Evolutionary conservation across 768 basidiomycete genomes (phyloP), one percentile per base, ranked within the genome.

Genomic region (Tricholoma flavovirens): DNA sequence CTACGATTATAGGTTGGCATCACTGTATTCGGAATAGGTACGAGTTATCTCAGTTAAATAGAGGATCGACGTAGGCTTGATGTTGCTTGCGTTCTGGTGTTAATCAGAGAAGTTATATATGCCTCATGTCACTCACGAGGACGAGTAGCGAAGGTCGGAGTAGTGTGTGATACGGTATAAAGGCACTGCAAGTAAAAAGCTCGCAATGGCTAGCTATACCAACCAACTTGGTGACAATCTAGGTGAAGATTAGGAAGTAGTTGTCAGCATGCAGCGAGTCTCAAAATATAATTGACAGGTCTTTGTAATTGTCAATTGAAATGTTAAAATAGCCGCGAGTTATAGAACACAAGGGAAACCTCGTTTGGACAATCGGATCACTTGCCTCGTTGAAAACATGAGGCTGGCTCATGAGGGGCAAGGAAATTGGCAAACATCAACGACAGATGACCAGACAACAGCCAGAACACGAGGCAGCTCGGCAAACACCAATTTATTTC

Each of bases 91-190:
- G 29, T 49, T n/a, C 46, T 30, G 15, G 46, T n/a, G 11, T 49
- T 17, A 49, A 53, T 46, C 30, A 55, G 46, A 21, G 53, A 33
- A 40, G 51, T 54, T 49, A 50, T 54, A 61, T 59, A 67, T 69
- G 71, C 66, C 67, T 69, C 72, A 69, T 67, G 72, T 69, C 65
- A 67, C 71, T 75, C 75, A 75, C 74, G 74, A 73, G 75, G 74
- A 70, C 59, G 68, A 59, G 59, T 62, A 67, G 60, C 60, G 64
- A 61, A 57, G 60, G 59, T 60, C 62, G 63, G 60, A 62, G 59
- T 62, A 67, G 61, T 62, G 55, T 58, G 15, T 55, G 15, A 53
- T 55, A 56, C 60, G 65, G 62, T 63, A 67, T 69, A 69, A 70
- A 68, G 69, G 69, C 68, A 58, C 65, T 65, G 64, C 57, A 64